These are phyloP conservation scores for Nemania sp. DNA, from an alignment of 2,329 filamentous ascomycete species.

Conservation along the genomic window DNA sequence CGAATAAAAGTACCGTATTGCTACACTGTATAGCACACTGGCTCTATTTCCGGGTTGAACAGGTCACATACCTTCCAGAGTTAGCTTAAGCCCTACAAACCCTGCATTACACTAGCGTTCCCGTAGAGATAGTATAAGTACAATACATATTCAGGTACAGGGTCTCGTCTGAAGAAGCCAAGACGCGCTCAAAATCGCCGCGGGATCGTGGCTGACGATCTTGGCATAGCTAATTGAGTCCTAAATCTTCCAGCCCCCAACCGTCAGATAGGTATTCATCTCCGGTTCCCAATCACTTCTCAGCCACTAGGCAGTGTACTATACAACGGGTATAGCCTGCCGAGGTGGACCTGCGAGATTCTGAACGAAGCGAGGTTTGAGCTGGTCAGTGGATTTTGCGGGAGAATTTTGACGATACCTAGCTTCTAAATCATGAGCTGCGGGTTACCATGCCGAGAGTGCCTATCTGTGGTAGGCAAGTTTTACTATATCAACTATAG, in stretches of 20 bases:
- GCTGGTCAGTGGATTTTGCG: too few relatives aligned
- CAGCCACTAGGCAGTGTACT: neutral
- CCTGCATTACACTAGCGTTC: neutral
- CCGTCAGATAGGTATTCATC: conserved; percentile 4
- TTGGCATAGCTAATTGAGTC: conserved; percentile 18
- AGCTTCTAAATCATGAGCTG: too few relatives aligned
- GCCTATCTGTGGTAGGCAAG: too few relatives aligned
- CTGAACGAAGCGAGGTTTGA: too few relatives aligned
- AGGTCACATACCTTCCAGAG: conserved; percentile 6
- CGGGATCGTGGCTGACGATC: conserved; percentile 11
- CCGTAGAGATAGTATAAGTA: too few relatives aligned
- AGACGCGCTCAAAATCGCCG: neutral
- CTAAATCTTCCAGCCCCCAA: conserved; percentile 13
- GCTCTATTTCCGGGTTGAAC: conserved; percentile 10
- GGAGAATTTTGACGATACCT: too few relatives aligned
- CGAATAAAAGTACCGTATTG: neutral
- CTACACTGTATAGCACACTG: neutral
- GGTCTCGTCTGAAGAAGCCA: neutral
- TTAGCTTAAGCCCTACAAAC: conserved; percentile 14
- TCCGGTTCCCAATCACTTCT: neutral
- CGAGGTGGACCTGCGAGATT: too few relatives aligned
- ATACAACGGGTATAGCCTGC: too few relatives aligned
- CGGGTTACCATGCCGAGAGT: too few relatives aligned
- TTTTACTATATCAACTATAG: too few relatives aligned
- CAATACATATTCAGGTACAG: too few relatives aligned